Evolutionary conservation across 2,329 filamentous ascomycete species (phyloP).

Genomic region (Xylariaceae sp.): DNA sequence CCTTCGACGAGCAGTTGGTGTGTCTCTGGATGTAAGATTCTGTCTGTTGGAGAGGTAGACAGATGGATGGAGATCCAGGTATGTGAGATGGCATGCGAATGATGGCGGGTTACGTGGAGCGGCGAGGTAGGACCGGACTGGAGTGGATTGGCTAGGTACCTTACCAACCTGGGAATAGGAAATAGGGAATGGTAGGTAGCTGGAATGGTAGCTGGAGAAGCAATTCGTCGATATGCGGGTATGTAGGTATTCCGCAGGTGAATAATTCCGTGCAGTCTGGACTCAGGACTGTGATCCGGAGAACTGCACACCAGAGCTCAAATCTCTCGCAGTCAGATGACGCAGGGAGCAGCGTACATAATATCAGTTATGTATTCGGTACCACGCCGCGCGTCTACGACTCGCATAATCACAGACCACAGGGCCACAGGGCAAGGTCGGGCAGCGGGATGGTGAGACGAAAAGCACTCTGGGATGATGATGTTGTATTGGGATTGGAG

Average conservation of each 20-base stretch:
- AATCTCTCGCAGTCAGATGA: constrained; percentile 15
- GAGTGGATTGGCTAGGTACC: not conserved
- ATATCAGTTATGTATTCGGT: not conserved
- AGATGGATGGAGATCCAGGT: not conserved
- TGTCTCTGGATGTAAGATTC: too few species aligned
- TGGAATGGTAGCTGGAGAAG: too few species aligned
- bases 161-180: not conserved
- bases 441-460: constrained; percentile 11
- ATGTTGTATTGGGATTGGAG: constrained; percentile 21
- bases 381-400: constrained; percentile 25
- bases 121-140: not conserved
- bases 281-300: too few species aligned
- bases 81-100: constrained; percentile 10
- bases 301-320: not conserved
- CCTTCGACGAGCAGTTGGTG: too few species aligned
- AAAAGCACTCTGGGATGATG: constrained; percentile 1
- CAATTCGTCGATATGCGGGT: not conserved
- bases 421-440: constrained; percentile 7
- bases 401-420: constrained; percentile 22
- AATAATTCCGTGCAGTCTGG: too few species aligned
- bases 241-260: constrained; percentile 5
- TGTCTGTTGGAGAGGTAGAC: not conserved
- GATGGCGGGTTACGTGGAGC: constrained; percentile 15
- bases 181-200: not conserved
- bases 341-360: constrained; percentile 17